A percentile compares a stretch with the other conserved stretches of the same genome.
These are phyloP conservation scores for Kernera saxatilis DNA, from an alignment of 345 rosid species.

Conservation along the genomic window DNA sequence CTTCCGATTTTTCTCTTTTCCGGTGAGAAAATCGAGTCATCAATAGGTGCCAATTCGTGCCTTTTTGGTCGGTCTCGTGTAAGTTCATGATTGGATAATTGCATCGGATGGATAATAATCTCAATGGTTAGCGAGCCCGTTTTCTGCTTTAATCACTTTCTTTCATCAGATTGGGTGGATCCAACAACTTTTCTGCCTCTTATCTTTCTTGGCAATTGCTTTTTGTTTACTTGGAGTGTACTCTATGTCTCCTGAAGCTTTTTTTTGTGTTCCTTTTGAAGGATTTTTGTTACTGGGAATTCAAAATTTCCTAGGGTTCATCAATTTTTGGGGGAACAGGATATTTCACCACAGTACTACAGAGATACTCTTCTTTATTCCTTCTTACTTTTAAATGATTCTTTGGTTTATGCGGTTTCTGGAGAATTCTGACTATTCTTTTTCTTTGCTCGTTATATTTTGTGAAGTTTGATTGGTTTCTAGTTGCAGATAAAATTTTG, in stretches of 20 bases:
- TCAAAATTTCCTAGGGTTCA: slow-evolving; percentile 33
- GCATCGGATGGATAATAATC: slow-evolving; percentile 2
- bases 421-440: slow-evolving; percentile 5
- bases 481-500: slow-evolving; percentile 5
- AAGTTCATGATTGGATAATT: slow-evolving; percentile 13
- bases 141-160: not conserved
- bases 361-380: slow-evolving; percentile 29
- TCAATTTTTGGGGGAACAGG: slow-evolving; percentile 20
- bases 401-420: too few species aligned
- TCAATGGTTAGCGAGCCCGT: not conserved
- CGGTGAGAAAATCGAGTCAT: not conserved
- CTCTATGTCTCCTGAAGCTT: not conserved
- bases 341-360: not conserved
- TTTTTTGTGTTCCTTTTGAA: slow-evolving; percentile 5
- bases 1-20: not conserved
- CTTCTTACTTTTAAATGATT: not conserved
- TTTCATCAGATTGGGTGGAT: slow-evolving; percentile 21
- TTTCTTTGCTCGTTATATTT: not conserved
- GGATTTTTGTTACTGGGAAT: slow-evolving; percentile 3
- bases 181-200: not conserved
- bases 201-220: too few species aligned
- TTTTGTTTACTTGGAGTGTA: too few species aligned
- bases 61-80: slow-evolving; percentile 13
- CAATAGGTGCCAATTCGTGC: not conserved
- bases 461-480: slow-evolving; percentile 22